Conservation (phyloP, 2,329 filamentous ascomycete species). For the Phoma sp. region DNA sequence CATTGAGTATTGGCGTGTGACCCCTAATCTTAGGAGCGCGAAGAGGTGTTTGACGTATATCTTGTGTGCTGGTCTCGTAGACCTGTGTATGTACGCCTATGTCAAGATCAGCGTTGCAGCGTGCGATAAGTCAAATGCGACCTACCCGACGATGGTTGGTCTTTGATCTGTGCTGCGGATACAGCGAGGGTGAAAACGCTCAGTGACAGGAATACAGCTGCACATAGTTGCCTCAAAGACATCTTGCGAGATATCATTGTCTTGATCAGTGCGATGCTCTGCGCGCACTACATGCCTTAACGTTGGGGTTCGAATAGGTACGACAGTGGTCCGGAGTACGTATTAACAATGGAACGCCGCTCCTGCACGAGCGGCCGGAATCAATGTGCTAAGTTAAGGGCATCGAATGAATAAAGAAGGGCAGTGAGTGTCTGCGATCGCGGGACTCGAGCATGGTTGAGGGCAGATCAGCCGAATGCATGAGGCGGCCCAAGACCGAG, state of each 20-base stretch:
- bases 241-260: conserved; percentile 11
- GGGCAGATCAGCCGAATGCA: conserved; percentile 23
- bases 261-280: neutral
- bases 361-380: conserved; percentile 17
- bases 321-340: neutral
- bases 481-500: conserved; percentile 19
- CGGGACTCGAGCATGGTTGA: conserved; percentile 16
- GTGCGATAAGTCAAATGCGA: neutral
- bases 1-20: neutral
- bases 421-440: neutral
- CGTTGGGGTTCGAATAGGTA: neutral
- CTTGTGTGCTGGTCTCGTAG: conserved; percentile 25
- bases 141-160: conserved; percentile 15
- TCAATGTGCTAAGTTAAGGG: conserved; percentile 12
- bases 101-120: conserved; percentile 6
- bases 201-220: conserved; percentile 10
- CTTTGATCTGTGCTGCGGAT: conserved; percentile 7
- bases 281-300: neutral
- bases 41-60: conserved; percentile 14
- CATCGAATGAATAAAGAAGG: conserved; percentile 14
- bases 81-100: conserved; percentile 11
- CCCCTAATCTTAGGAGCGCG: neutral
- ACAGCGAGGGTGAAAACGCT: conserved; percentile 11
- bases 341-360: conserved; percentile 8
- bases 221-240: conserved; percentile 7